A percentile compares a stretch with the other conserved stretches of the same genome.
Evolutionary conservation across 768 basidiomycete genomes (phyloP).

Genomic region (Rhodosporidiobolus odoratus): DNA sequence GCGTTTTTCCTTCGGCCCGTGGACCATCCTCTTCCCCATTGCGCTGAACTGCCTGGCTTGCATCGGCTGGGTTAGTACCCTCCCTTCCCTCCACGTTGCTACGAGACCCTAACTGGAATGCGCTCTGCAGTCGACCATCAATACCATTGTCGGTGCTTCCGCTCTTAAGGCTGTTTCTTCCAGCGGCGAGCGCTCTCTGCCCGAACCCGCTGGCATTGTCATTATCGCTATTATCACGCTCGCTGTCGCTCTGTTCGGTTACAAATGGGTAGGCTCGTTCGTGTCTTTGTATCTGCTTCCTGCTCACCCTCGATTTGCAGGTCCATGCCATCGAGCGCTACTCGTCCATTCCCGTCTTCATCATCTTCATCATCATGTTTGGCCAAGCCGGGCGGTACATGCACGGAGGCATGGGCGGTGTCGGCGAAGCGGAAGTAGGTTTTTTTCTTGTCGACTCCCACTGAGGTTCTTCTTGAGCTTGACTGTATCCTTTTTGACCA

Average conservation of each 20-base stretch:
- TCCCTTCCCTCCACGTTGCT: neutral
- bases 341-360: conserved; percentile 50
- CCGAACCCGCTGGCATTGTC: conserved; percentile 50
- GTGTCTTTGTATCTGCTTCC: no score
- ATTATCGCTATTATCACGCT: conserved; percentile 52
- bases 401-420: conserved; percentile 22
- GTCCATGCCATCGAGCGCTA: conserved; percentile 51
- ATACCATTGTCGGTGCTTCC: conserved; percentile 44
- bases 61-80: conserved; percentile 20
- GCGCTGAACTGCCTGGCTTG: conserved; percentile 46
- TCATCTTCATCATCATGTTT: conserved; percentile 47
- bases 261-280: conserved; percentile 37
- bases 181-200: conserved; percentile 42
- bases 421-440: conserved; percentile 46
- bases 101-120: conserved; percentile 29
- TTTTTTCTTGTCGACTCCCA: no score
- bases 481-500: no score
- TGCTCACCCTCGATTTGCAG: no score
- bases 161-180: conserved; percentile 39
- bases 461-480: no score
- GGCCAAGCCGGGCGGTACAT: conserved; percentile 29
- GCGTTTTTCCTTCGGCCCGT: conserved; percentile 50
- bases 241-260: conserved; percentile 49
- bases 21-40: conserved; percentile 43
- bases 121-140: conserved; percentile 42